phyloP scores from a whole-genome alignment of 495 filamentous ascomycete species.

The Amorphotheca resinae region DNA sequence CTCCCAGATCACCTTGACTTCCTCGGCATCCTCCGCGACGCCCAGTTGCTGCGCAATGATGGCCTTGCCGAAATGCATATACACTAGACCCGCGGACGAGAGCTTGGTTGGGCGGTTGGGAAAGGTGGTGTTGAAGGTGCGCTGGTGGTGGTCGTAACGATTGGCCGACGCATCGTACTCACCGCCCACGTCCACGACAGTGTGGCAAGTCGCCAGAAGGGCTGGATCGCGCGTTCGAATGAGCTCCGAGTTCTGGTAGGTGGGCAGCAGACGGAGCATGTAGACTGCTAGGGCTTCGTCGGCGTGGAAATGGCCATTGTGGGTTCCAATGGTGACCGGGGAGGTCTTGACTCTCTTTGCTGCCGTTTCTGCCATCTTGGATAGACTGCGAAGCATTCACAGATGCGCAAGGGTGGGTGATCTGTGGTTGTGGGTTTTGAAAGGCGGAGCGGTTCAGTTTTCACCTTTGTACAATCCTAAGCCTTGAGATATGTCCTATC shows the following conservation, averaged over 20 bases:
- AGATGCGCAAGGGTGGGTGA: not conserved
- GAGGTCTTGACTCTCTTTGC: slow-evolving; percentile 60
- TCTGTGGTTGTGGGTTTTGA: not conserved
- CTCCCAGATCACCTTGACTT: slow-evolving; percentile 62
- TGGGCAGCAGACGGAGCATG: slow-evolving; percentile 80
- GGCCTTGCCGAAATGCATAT: slow-evolving; percentile 80
- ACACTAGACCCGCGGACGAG: slow-evolving; percentile 84
- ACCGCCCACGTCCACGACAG: slow-evolving; percentile 90
- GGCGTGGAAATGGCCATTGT: slow-evolving; percentile 96
- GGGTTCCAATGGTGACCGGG: slow-evolving; percentile 66
- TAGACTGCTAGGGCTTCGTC: slow-evolving; percentile 97
- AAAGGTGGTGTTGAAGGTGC: slow-evolving; percentile 67
- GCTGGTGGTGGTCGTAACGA: slow-evolving; percentile 96
- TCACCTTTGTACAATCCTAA: too few relatives aligned
- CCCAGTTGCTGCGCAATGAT: slow-evolving; percentile 64
- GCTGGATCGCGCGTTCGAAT: slow-evolving; percentile 77
- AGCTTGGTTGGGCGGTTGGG: slow-evolving; percentile 73
- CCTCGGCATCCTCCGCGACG: slow-evolving; percentile 44
- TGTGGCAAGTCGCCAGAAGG: slow-evolving; percentile 70
- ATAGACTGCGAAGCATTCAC: slow-evolving; percentile 19
- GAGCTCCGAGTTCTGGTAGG: slow-evolving; percentile 62
- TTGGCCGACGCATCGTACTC: slow-evolving; percentile 65
- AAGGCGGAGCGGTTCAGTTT: too few relatives aligned
- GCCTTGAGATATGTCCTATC: too few relatives aligned
- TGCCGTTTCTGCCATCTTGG: slow-evolving; percentile 51